phyloP scores from a whole-genome alignment of 2,329 filamentous ascomycete species.

The Pseudonectria foliicola region DNA sequence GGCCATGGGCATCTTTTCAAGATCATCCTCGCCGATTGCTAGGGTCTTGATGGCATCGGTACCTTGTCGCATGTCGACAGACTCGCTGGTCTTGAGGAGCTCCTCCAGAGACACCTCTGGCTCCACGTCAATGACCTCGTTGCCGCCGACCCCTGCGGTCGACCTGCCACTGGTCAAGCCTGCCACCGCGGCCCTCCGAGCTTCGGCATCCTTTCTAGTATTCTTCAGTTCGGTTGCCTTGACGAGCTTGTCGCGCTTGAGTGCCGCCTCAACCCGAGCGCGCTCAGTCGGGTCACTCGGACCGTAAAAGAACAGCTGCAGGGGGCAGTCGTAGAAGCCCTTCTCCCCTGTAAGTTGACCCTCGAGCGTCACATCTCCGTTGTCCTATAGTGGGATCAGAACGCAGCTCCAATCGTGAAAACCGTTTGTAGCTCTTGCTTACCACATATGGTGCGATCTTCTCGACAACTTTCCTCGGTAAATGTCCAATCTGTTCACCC shows the following conservation, averaged over 20 bases:
- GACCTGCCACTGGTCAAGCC: constrained; percentile 30
- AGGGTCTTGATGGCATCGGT: constrained; percentile 62
- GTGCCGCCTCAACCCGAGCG: constrained; percentile 47
- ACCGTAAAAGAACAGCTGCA: constrained; percentile 63
- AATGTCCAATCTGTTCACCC: constrained; percentile 68
- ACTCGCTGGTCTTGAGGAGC: constrained; percentile 58
- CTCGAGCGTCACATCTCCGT: constrained; percentile 56
- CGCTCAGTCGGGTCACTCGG: constrained; percentile 48
- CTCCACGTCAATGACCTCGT: constrained; percentile 17
- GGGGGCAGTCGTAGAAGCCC: constrained; percentile 62
- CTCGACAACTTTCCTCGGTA: constrained; percentile 58
- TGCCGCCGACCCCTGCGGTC: constrained; percentile 30
- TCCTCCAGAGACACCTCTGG: constrained; percentile 49
- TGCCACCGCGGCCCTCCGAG: constrained; percentile 37
- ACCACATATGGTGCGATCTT: constrained; percentile 70
- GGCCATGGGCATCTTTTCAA: constrained; percentile 66
- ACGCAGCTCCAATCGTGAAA: background rate
- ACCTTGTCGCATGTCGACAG: constrained; percentile 59
- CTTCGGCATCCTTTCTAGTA: constrained; percentile 46
- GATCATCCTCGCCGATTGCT: constrained; percentile 60
- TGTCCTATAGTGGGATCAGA: constrained; percentile 39
- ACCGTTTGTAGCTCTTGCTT: constrained; percentile 15
- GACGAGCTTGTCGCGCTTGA: constrained; percentile 61
- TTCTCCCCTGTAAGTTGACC: constrained; percentile 62
- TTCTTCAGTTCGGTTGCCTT: constrained; percentile 48